phyloP scores from a whole-genome alignment of 352 stramenopile species.

The Pythium vanterpoolii region DNA sequence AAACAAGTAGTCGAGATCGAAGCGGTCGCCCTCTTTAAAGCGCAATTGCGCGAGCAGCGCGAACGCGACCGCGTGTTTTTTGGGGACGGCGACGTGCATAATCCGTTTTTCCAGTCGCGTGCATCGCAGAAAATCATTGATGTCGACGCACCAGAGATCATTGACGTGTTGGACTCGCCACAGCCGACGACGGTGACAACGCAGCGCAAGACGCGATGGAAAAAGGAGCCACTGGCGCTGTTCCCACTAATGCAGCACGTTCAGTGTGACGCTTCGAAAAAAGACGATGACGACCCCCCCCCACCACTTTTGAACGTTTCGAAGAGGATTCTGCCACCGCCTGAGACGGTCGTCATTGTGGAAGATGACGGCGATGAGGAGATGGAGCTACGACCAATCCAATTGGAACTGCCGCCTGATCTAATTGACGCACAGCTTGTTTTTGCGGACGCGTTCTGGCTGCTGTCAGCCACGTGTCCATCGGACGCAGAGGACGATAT shows the following conservation, averaged over 20 bases:
- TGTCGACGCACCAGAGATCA: conserved; percentile 22
- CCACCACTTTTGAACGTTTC: not conserved
- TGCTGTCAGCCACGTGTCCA: conserved; percentile 28
- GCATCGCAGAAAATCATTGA: conserved; percentile 22
- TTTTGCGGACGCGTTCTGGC: conserved; percentile 60
- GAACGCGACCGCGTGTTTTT: conserved; percentile 77
- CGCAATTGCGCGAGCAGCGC: conserved; percentile 57
- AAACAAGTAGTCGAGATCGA: conserved; percentile 75
- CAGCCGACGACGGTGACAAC: conserved; percentile 9
- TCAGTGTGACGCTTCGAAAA: not conserved
- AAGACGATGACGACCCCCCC: not conserved
- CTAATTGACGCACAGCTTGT: conserved; percentile 41
- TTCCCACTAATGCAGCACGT: conserved; percentile 52
- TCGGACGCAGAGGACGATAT: conserved; percentile 1
- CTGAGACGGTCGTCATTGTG: conserved; percentile 26
- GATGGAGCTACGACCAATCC: not conserved
- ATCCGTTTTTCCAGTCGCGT: conserved; percentile 66
- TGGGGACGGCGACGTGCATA: conserved; percentile 38
- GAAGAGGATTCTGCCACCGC: not conserved
- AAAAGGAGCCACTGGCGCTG: conserved; percentile 25
- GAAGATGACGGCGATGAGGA: conserved; percentile 33
- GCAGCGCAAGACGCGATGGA: conserved; percentile 34
- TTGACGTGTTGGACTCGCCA: conserved; percentile 31
- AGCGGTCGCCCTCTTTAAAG: conserved; percentile 52
- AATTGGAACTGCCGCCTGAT: conserved; percentile 6